A percentile compares a stretch with the other conserved stretches of the same genome.
Conservation (phyloP, 441 rosid genomes). For the Gossypium lobatum region DNA sequence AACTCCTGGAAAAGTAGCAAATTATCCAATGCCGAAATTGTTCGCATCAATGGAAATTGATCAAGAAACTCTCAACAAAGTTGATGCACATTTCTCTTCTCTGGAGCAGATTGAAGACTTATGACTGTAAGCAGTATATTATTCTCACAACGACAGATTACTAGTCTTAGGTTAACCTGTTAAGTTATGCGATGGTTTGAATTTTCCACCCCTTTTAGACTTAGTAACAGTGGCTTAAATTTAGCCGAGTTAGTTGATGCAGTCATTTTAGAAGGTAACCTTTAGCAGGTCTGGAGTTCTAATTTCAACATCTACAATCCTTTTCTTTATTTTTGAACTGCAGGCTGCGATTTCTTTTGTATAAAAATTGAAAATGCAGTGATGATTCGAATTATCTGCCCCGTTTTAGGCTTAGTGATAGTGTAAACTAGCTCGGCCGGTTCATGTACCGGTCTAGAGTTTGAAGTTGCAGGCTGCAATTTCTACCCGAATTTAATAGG, state of each 20-base stretch:
- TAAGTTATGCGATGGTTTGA: not conserved
- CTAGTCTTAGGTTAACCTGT: slow-evolving; percentile 9
- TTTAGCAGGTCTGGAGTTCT: not conserved
- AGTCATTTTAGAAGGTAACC: not conserved
- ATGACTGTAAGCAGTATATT: slow-evolving; percentile 19
- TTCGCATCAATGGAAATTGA: slow-evolving; percentile 41
- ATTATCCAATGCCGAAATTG: slow-evolving; percentile 31
- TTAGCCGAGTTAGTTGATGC: not conserved
- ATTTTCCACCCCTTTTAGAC: not conserved
- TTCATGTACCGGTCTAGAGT: not conserved
- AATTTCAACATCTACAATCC: not conserved
- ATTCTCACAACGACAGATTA: not conserved
- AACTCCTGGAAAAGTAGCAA: slow-evolving; percentile 21
- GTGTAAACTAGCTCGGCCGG: not conserved
- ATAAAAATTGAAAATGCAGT: not conserved
- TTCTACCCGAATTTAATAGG: too few relatives aligned
- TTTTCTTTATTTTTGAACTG: not conserved
- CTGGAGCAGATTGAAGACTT: slow-evolving; percentile 46
- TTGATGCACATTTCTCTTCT: slow-evolving; percentile 45
- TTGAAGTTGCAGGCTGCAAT: too few relatives aligned
- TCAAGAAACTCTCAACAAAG: slow-evolving; percentile 37
- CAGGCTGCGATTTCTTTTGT: not conserved
- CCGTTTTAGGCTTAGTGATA: not conserved
- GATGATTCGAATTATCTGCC: not conserved
- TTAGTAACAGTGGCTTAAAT: not conserved